Base-by-base conservation (phyloP, 225 moss, liverwort and hornwort genomes). In the Pseudoscleropodium purum region DNA sequence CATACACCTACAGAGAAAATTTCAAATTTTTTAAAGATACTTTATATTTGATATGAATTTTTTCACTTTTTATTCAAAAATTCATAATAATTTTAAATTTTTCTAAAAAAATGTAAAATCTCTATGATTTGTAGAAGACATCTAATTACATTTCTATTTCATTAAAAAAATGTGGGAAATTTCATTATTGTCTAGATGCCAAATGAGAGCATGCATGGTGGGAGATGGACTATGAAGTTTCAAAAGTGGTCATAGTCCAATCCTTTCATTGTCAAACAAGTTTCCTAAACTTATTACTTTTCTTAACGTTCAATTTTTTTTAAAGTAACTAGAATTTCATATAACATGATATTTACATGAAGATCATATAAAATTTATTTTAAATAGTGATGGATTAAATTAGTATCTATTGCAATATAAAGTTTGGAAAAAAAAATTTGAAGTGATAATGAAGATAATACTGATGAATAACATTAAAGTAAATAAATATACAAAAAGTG, bases 151-250 rank as follows among this genome's bases (percentile, higher is more conserved):
- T 75, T 39, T 47, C 1, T 31, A 18, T 47, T 47, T 47, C 47
- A 47, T 47, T 47, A 30, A 75, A 30, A 11, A 18, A 20, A 20
- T 34, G 18, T 8, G 3, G 4, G 13, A 31, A 76, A 4, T 33
- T 51, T 20, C 51, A 45, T 74, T 43, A 9, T 72, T 41, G 0
- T 72, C 23, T 41, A 72, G 15, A 41, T 43, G 16, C 3, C 25
- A 1, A 70, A 25, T 0, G 0, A 0, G 0, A 73, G 16, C 1
- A 45, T 29, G 16, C 1, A 45, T 29, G 17, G 0, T 45, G 3
- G 3, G 2, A 45, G 10, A 73, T 43, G 5, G 45, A 72, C 9
- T 41, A 26, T 41, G 5, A 45, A 29, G 10, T 43, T 43, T 45
- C 5, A 17, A 29, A 43, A 56, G 3, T 14, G 41, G 26, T 15